Conservation (phyloP, 257 asterid species). For the Scutellaria barbata region DNA sequence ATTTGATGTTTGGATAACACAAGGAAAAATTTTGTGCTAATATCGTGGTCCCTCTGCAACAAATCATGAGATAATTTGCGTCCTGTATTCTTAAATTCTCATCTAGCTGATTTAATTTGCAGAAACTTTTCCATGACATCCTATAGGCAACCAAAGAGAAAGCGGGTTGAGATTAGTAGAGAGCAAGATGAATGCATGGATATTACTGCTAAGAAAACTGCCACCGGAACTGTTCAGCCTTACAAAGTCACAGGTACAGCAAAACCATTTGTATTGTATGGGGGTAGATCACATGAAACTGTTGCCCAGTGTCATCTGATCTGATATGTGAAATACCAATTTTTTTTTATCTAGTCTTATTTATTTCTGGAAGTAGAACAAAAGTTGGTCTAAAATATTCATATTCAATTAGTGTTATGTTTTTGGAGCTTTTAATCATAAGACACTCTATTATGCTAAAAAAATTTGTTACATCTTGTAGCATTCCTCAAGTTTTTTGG, state of each 20-base stretch:
- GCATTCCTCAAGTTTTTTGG: conserved; percentile 15
- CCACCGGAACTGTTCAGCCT: conserved; percentile 35
- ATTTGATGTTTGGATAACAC: conserved; percentile 1
- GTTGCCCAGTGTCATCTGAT: conserved; percentile 5
- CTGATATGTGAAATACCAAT: conserved; percentile 1
- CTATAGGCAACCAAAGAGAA: conserved; percentile 47
- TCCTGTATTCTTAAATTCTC: neutral
- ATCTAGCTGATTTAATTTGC: conserved; percentile 15
- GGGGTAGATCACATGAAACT: conserved; percentile 22
- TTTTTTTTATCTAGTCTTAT: conserved; percentile 1
- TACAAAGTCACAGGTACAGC: conserved; percentile 45
- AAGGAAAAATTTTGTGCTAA: conserved; percentile 5
- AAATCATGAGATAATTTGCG: neutral
- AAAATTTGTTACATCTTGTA: conserved; percentile 25
- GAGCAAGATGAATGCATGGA: conserved; percentile 39
- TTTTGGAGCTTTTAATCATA: neutral
- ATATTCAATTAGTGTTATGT: neutral
- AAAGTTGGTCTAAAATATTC: neutral
- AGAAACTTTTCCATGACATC: conserved; percentile 49
- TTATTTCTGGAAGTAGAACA: conserved; percentile 18
- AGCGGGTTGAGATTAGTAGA: conserved; percentile 37
- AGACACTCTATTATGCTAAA: neutral
- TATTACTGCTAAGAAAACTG: conserved; percentile 42
- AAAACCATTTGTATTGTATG: neutral
- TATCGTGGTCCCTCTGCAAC: neutral